Evolutionary conservation across 352 stramenopile species (phyloP).

Genomic region (Phytopythium litorale): DNA sequence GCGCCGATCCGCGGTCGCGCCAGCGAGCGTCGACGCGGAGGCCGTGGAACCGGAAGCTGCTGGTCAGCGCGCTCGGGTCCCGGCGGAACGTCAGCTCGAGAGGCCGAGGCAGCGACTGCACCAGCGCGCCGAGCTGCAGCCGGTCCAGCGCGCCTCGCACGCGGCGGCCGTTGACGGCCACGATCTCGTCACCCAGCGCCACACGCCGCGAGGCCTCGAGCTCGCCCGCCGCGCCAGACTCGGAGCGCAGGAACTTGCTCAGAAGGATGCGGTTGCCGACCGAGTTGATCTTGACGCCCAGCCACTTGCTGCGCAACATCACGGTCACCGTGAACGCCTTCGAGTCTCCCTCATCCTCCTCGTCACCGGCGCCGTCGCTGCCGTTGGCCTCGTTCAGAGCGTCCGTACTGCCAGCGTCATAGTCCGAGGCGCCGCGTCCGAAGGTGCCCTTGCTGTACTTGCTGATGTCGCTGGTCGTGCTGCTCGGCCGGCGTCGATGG

Average conservation of each 20-base stretch:
- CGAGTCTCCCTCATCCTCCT: neutral
- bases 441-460: neutral
- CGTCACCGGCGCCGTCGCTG: neutral
- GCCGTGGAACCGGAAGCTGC: conserved; percentile 57
- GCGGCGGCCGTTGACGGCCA: conserved; percentile 57
- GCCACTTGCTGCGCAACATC: conserved; percentile 62
- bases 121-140: conserved; percentile 53
- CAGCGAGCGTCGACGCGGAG: conserved; percentile 44
- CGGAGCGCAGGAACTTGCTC: conserved; percentile 65
- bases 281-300: conserved; percentile 76
- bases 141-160: conserved; percentile 51
- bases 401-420: neutral
- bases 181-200: conserved; percentile 54
- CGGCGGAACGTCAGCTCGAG: conserved; percentile 58
- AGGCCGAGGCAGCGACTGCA: conserved; percentile 50
- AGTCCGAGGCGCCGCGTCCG: neutral
- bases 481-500: neutral
- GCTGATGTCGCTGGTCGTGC: conserved; percentile 4
- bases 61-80: conserved; percentile 39
- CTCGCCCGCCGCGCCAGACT: conserved; percentile 53
- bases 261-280: conserved; percentile 66
- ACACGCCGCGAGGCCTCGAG: conserved; percentile 65
- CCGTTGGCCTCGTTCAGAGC: neutral
- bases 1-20: conserved; percentile 50
- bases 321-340: conserved; percentile 21